A percentile compares a stretch with the other conserved stretches of the same genome.
phyloP scores from a whole-genome alignment of 129 eudicot species.

The Centaurea solstitialis region DNA sequence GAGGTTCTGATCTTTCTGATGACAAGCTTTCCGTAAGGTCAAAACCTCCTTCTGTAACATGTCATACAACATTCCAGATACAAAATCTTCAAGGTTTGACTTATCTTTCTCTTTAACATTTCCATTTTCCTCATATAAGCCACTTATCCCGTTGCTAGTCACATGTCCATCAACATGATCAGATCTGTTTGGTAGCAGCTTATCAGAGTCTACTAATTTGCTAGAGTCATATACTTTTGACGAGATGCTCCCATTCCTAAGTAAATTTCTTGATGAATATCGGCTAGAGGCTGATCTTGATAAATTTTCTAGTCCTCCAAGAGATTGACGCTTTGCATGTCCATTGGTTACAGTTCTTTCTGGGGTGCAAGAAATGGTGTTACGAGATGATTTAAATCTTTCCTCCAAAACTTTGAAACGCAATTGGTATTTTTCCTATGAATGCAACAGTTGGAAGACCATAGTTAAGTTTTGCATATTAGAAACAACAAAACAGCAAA shows the following conservation, averaged over 20 bases:
- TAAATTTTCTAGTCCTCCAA: conserved; percentile 70
- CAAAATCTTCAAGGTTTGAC: conserved; percentile 55
- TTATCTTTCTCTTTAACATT: conserved; percentile 30
- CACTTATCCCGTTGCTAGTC: conserved; percentile 33
- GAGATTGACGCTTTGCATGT: conserved; percentile 64
- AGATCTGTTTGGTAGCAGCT: conserved; percentile 17
- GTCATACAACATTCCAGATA: conserved; percentile 84
- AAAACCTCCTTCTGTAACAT: conserved; percentile 91
- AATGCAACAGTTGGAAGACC: neutral
- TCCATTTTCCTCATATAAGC: conserved; percentile 27
- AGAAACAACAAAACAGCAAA: neutral
- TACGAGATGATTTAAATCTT: conserved; percentile 60
- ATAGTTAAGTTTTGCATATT: conserved; percentile 7
- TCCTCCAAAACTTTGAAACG: conserved; percentile 94
- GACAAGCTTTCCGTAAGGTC: conserved; percentile 69
- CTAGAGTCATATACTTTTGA: conserved; percentile 52
- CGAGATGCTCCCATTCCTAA: conserved; percentile 36
- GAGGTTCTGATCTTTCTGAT: conserved; percentile 68
- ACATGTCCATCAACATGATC: conserved; percentile 28
- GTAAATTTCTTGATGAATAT: conserved; percentile 42
- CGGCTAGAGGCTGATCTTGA: conserved; percentile 70
- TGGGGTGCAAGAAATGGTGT: conserved; percentile 40
- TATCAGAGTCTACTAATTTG: conserved; percentile 39
- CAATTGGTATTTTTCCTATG: conserved; percentile 82
- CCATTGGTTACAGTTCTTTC: conserved; percentile 57